A percentile compares a stretch with the other conserved stretches of the same genome.
phyloP scores from a whole-genome alignment of 2,329 filamentous ascomycete species.

The Colletotrichum sp. region DNA sequence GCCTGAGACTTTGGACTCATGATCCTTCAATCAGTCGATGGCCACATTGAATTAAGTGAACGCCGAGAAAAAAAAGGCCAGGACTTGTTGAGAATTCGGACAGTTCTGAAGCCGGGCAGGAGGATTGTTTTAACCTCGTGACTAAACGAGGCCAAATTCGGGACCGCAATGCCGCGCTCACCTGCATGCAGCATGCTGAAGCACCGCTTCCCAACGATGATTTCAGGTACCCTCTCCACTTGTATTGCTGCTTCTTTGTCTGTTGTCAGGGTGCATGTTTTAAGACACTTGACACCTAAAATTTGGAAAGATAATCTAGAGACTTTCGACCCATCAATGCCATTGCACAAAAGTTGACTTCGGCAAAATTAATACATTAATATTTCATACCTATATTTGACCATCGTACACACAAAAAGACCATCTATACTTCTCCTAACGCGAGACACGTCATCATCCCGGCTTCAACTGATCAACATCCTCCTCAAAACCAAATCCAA shows the following conservation, averaged over 20 bases:
- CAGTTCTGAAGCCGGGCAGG: background rate
- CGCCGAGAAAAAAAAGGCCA: fast-evolving
- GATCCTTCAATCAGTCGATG: fast-evolving
- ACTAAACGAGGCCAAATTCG: background rate
- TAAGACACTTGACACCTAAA: no score
- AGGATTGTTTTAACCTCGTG: fast-evolving
- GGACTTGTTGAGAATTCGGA: fast-evolving
- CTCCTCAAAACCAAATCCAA: slow-evolving; percentile 27
- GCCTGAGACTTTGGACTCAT: fast-evolving
- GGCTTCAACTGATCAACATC: background rate
- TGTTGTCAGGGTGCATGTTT: no score
- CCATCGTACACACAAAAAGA: background rate
- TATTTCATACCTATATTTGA: background rate
- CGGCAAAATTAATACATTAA: background rate
- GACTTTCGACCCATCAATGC: fast-evolving
- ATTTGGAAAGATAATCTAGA: background rate
- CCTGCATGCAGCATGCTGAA: background rate
- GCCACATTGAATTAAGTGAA: background rate
- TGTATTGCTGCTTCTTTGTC: background rate
- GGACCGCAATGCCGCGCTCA: background rate
- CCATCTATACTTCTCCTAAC: fast-evolving
- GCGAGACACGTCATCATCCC: background rate
- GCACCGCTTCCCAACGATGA: background rate
- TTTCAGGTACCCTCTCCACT: background rate
- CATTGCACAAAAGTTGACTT: background rate